Evolutionary conservation across 345 rosid genomes (phyloP).

Genomic region (Atalantia buxifolia): DNA sequence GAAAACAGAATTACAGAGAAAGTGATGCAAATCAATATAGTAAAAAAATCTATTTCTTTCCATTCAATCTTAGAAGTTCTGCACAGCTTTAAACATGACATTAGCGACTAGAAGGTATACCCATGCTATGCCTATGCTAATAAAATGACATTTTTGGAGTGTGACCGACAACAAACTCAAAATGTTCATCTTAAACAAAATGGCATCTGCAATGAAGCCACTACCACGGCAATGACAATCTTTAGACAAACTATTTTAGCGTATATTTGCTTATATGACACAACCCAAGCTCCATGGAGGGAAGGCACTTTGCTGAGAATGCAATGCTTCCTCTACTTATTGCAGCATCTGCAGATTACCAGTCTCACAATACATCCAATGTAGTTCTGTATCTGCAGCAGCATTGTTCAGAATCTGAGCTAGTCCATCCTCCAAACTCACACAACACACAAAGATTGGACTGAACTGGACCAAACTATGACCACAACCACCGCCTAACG

Average conservation of each 20-base stretch:
- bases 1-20: neutral
- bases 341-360: constrained; percentile 20
- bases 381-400: neutral
- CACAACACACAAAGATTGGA: constrained; percentile 21
- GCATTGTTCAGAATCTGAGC: constrained; percentile 9
- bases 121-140: neutral
- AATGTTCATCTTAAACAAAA: neutral
- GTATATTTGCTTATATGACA: constrained; percentile 12
- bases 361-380: constrained; percentile 8
- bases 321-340: constrained; percentile 16
- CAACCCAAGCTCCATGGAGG: neutral
- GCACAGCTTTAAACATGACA: constrained; percentile 2
- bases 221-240: neutral
- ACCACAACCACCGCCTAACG: constrained; percentile 24
- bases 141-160: neutral
- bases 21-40: neutral
- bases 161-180: neutral
- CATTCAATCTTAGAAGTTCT: neutral
- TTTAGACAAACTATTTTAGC: constrained; percentile 10
- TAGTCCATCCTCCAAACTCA: constrained; percentile 17
- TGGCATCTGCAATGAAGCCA: constrained; percentile 11
- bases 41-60: neutral
- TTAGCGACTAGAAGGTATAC: neutral
- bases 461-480: constrained; percentile 26
- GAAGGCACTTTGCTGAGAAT: neutral